Conservation (phyloP, 2,329 filamentous ascomycete species). For the Trichoderma semiorbis region DNA sequence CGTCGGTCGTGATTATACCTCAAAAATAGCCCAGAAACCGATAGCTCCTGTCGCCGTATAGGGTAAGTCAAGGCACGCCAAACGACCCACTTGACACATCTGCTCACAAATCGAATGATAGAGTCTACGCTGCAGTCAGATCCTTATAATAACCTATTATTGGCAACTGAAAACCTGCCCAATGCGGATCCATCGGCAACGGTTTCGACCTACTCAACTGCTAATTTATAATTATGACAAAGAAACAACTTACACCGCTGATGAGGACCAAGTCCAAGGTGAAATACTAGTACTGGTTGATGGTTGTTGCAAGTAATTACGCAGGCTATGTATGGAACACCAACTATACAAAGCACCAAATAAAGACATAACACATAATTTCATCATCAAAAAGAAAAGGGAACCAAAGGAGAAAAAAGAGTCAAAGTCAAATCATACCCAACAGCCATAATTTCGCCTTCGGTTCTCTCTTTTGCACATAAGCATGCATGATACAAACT, state of each 20-base stretch:
- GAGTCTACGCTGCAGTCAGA: constrained; percentile 6
- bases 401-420: not conserved
- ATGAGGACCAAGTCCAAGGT: not conserved
- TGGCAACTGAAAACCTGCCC: not conserved
- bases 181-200: not conserved
- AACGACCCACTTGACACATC: not conserved
- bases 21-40: not conserved
- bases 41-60: not conserved
- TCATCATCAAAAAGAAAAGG: not conserved
- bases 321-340: not conserved
- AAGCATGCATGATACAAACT: not conserved
- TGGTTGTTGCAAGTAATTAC: not conserved
- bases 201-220: not conserved
- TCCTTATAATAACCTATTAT: not conserved
- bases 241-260: not conserved
- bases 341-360: not conserved
- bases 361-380: not conserved
- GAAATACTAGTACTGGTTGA: not conserved
- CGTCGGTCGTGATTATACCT: constrained; percentile 5
- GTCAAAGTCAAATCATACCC: constrained; percentile 1
- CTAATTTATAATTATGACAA: not conserved
- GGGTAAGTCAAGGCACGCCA: not conserved
- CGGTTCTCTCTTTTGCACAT: not conserved
- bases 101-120: not conserved
- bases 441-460: constrained; percentile 2